A percentile compares a stretch with the other conserved stretches of the same genome.
Evolutionary conservation across 495 filamentous ascomycete species (phyloP).

Genomic region (Penicillium taxi): DNA sequence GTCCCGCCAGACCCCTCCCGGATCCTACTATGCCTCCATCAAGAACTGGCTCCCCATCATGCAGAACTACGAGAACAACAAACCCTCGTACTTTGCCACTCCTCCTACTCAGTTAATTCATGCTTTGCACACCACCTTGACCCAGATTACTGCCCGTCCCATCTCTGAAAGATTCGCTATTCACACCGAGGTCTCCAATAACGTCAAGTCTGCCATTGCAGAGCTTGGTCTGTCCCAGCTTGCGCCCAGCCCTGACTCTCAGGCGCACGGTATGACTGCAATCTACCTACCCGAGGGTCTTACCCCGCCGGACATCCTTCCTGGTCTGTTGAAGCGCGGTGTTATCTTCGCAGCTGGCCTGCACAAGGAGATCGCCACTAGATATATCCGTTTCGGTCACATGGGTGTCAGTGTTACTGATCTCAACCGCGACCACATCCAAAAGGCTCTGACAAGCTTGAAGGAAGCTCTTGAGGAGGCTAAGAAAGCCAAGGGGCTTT

Average conservation of each 20-base stretch:
- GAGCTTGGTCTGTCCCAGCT: conserved; percentile 81
- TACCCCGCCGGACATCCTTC: conserved; percentile 70
- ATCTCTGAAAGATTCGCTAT: conserved; percentile 70
- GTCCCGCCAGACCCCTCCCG: conserved; percentile 66
- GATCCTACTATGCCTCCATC: conserved; percentile 88
- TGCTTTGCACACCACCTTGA: conserved; percentile 88
- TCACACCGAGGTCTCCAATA: conserved; percentile 68
- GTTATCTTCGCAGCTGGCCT: conserved; percentile 92
- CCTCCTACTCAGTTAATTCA: conserved; percentile 90
- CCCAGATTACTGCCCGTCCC: conserved; percentile 70
- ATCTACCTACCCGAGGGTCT: conserved; percentile 87
- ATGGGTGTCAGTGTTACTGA: conserved; percentile 86
- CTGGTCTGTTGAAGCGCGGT: conserved; percentile 78
- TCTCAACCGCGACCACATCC: conserved; percentile 56
- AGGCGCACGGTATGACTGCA: conserved; percentile 96
- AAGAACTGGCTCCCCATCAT: conserved; percentile 98
- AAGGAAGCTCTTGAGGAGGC: conserved; percentile 66
- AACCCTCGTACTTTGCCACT: conserved; percentile 95
- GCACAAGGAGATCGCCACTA: conserved; percentile 74
- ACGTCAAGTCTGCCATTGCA: conserved; percentile 70
- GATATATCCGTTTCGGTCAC: conserved; percentile 76
- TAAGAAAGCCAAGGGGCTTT: conserved; percentile 43
- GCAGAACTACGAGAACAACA: conserved; percentile 96
- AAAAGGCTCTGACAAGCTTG: conserved; percentile 70
- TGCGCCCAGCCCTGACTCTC: conserved; percentile 73